Conservation (phyloP, 2,329 filamentous ascomycete genomes). For the Fusarium xylarioides region DNA sequence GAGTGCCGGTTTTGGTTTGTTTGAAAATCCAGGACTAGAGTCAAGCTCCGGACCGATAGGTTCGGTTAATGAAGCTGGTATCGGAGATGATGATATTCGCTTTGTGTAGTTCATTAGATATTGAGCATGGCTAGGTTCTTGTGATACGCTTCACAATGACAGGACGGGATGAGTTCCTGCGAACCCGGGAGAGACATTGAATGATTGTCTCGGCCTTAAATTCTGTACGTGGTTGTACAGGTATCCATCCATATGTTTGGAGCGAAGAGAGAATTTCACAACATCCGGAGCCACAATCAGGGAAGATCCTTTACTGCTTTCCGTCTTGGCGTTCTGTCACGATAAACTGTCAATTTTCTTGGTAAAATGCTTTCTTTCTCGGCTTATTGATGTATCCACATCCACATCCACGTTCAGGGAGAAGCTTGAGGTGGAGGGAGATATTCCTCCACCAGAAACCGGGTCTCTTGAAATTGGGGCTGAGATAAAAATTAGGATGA, state of each 20-base stretch:
- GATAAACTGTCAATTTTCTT: not conserved
- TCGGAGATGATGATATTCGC: constrained; percentile 1
- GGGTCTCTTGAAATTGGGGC: not conserved
- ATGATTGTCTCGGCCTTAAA: not conserved
- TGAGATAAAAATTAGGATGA: not conserved
- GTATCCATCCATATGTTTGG: not conserved
- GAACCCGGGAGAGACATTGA: not conserved
- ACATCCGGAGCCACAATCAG: not conserved
- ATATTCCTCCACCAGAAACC: not conserved
- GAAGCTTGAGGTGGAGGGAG: constrained; percentile 8
- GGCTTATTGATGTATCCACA: constrained; percentile 11
- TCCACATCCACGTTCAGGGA: not conserved
- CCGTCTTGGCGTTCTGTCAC: not conserved
- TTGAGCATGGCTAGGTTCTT: not conserved
- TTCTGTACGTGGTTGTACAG: not conserved
- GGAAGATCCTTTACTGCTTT: not conserved
- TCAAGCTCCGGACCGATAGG: constrained; percentile 1
- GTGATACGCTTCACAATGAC: not conserved
- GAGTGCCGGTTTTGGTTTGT: not conserved
- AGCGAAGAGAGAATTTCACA: not conserved
- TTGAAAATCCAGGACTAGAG: not conserved
- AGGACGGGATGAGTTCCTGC: not conserved
- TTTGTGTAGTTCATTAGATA: not conserved
- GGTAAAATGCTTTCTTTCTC: not conserved
- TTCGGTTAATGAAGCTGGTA: constrained; percentile 2